A percentile compares a stretch with the other conserved stretches of the same genome.
phyloP scores from a whole-genome alignment of 129 eudicot genomes.

The Pseudognaphalium luteoalbum region DNA sequence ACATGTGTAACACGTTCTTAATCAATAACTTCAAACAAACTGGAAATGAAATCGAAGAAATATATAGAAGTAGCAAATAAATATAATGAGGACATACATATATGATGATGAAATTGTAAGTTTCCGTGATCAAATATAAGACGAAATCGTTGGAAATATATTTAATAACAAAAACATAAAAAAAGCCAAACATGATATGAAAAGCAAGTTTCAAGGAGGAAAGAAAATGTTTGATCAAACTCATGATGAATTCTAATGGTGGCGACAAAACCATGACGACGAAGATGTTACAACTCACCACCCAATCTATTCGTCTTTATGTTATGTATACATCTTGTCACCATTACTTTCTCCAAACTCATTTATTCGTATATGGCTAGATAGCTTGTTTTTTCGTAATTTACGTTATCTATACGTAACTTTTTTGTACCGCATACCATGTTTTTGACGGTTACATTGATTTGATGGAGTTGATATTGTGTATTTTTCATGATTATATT shows the following conservation, averaged over 20 bases:
- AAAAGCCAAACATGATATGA: conserved; percentile 7
- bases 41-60: background rate
- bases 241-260: conserved; percentile 23
- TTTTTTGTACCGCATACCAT: too few relatives aligned
- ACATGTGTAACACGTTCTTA: background rate
- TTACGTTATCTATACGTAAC: background rate
- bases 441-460: too few relatives aligned
- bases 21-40: background rate
- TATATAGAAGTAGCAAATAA: background rate
- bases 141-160: background rate
- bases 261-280: conserved; percentile 24
- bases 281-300: conserved; percentile 33
- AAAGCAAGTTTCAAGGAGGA: conserved; percentile 7
- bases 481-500: too few relatives aligned
- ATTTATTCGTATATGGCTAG: background rate
- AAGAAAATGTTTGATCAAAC: conserved; percentile 27
- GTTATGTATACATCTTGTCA: conserved; percentile 27
- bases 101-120: background rate
- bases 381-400: background rate
- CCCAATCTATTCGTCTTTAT: conserved; percentile 23
- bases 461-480: too few relatives aligned
- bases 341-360: conserved; percentile 13
- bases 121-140: conserved; percentile 2
- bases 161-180: background rate
- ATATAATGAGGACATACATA: background rate